Conservation (phyloP, 225 moss, liverwort and hornwort species). For the Asterella californica region DNA sequence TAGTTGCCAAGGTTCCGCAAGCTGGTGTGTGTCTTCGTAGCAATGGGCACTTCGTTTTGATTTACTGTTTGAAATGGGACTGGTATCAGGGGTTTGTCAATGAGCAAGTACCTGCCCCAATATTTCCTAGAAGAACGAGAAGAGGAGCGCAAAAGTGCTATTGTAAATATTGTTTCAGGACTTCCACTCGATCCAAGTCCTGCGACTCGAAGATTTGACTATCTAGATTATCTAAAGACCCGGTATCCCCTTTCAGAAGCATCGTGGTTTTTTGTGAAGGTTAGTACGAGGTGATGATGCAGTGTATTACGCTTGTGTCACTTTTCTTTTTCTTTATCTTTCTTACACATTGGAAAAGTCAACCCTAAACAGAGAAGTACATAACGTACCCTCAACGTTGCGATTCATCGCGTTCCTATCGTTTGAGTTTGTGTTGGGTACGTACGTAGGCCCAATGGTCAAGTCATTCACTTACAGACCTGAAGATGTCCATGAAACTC, state of each 20-base stretch:
- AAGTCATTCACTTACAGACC: too few species aligned
- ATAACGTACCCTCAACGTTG: background rate
- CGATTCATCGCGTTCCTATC: too few species aligned
- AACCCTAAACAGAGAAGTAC: background rate
- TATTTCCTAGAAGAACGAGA: slow-evolving; percentile 31
- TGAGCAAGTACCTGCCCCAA: slow-evolving; percentile 41
- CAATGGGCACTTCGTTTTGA: background rate
- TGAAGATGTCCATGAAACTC: background rate
- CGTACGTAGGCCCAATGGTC: too few species aligned
- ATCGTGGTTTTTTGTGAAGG: slow-evolving; percentile 78
- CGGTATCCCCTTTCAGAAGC: slow-evolving; percentile 67
- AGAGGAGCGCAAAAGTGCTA: slow-evolving; percentile 25
- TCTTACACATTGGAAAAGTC: too few species aligned
- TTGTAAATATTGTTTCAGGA: slow-evolving; percentile 39
- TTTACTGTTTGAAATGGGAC: background rate
- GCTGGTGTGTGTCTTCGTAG: background rate
- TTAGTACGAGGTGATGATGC: slow-evolving; percentile 17
- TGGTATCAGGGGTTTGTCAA: slow-evolving; percentile 27
- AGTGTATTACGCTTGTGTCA: background rate
- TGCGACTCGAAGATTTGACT: slow-evolving; percentile 57
- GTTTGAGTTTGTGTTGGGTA: too few species aligned
- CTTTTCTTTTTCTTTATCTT: background rate
- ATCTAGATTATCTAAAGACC: slow-evolving; percentile 70
- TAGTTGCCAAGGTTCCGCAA: background rate
- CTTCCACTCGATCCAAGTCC: slow-evolving; percentile 58